Conservation (phyloP, 1,139 yeast genomes). For the Saccharomycopsis hybrid region DNA sequence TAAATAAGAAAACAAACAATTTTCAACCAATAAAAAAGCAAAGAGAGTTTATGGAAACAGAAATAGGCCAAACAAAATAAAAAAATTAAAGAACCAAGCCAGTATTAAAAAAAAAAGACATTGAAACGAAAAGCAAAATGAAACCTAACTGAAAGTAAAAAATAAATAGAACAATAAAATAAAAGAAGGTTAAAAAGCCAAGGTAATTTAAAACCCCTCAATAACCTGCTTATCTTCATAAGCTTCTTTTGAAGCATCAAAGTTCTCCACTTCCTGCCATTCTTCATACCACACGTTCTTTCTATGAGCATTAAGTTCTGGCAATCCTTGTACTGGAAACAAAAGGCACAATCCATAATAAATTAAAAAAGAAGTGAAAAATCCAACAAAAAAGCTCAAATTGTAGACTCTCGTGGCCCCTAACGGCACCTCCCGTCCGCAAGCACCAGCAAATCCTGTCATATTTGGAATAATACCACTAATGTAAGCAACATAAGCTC, state of each 20-base stretch:
- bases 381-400: slow-evolving; percentile 72
- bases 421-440: slow-evolving; percentile 54
- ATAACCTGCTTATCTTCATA: slow-evolving; percentile 6
- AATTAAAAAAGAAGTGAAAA: slow-evolving; percentile 45
- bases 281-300: slow-evolving; percentile 58
- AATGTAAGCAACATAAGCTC: slow-evolving; percentile 66
- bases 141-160: background rate
- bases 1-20: no score
- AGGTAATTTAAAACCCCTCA: slow-evolving; percentile 6
- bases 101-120: no score
- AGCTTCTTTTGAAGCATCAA: slow-evolving; percentile 33
- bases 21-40: no score
- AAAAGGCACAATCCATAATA: slow-evolving; percentile 45
- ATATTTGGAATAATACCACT: slow-evolving; percentile 77
- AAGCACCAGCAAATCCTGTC: slow-evolving; percentile 83
- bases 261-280: slow-evolving; percentile 54
- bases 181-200: no score
- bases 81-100: no score
- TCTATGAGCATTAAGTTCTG: slow-evolving; percentile 40
- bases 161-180: no score
- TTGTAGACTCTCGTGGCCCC: slow-evolving; percentile 73
- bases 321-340: slow-evolving; percentile 57
- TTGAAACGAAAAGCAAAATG: no score
- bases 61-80: no score
- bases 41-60: no score